Percentiles rank a stretch among this genome's conserved stretches.
Evolutionary conservation across 257 asterid species (phyloP).

Genomic region (Capsicum chinense): DNA sequence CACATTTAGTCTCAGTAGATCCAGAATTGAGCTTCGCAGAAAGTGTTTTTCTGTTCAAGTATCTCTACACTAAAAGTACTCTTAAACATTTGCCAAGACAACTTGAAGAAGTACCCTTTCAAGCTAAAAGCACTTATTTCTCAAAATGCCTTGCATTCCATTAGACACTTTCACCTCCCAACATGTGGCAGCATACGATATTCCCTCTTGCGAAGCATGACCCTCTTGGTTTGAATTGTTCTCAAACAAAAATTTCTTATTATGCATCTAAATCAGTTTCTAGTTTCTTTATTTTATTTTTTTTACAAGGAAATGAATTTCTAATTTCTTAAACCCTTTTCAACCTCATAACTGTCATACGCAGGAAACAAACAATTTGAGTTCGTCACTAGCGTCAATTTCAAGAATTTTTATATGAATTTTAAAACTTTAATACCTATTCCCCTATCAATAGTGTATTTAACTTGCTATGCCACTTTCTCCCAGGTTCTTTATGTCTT

Average conservation of each 20-base stretch:
- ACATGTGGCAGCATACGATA: conserved; percentile 6
- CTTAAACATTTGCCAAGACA: neutral
- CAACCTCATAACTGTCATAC: neutral
- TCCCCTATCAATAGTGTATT: neutral
- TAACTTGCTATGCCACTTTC: neutral
- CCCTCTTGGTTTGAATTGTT: neutral
- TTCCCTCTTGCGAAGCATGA: neutral
- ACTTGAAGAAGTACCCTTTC: neutral
- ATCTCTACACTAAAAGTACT: neutral
- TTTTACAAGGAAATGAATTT: conserved; percentile 7
- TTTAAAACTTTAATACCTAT: neutral
- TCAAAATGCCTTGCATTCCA: neutral
- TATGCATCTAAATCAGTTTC: conserved; percentile 5
- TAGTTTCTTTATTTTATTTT: neutral
- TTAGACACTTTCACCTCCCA: neutral
- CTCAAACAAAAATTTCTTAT: neutral
- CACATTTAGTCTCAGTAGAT: neutral
- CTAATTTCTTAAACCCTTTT: neutral
- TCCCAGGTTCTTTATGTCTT: neutral
- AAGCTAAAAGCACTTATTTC: neutral
- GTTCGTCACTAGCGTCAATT: neutral
- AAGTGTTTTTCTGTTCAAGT: neutral
- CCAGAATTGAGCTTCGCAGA: neutral
- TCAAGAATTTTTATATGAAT: neutral
- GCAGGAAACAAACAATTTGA: neutral